Conservation (phyloP, 208 protist genomes). For the Trypanosoma conorhini region DNA sequence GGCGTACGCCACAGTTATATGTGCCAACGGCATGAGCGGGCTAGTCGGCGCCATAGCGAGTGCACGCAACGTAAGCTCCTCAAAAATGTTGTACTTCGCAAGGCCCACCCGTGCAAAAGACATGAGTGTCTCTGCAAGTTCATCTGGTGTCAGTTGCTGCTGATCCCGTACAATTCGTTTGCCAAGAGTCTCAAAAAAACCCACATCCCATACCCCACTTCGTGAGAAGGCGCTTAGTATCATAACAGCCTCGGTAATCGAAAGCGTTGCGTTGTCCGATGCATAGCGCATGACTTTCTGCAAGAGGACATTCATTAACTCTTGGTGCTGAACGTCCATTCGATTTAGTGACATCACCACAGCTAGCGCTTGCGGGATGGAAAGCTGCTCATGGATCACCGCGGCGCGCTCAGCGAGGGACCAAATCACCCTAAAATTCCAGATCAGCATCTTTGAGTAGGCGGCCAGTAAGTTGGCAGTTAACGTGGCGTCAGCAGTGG, state of each 20-base stretch:
- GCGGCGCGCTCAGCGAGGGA: slow-evolving; percentile 48
- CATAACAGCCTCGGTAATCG: slow-evolving; percentile 24
- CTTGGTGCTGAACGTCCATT: slow-evolving; percentile 60
- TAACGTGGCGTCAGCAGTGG: slow-evolving; percentile 21
- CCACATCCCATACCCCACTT: slow-evolving; percentile 24
- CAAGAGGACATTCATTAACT: slow-evolving; percentile 24
- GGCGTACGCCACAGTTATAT: slow-evolving; percentile 61
- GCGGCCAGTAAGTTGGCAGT: slow-evolving; percentile 54
- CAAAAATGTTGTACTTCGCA: slow-evolving; percentile 29
- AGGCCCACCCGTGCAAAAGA: slow-evolving; percentile 54
- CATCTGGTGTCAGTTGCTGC: slow-evolving; percentile 31
- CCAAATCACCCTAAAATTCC: slow-evolving; percentile 68
- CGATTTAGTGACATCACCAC: slow-evolving; percentile 61
- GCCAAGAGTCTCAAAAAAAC: slow-evolving; percentile 26
- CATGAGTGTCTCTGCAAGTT: slow-evolving; percentile 68
- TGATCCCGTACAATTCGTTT: slow-evolving; percentile 21
- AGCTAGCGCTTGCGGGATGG: slow-evolving; percentile 48
- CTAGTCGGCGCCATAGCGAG: slow-evolving; percentile 53
- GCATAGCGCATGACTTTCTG: slow-evolving; percentile 20
- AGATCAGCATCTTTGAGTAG: slow-evolving; percentile 77
- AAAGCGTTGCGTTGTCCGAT: slow-evolving; percentile 8
- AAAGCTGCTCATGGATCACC: slow-evolving; percentile 29
- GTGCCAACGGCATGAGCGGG: slow-evolving; percentile 46
- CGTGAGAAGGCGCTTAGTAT: slow-evolving; percentile 34
- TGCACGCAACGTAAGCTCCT: slow-evolving; percentile 47